Evolutionary conservation across 1,284 basidiomycete species (phyloP), one percentile per base, ranked within the genome.

Genomic region (Puccinia hordei): DNA sequence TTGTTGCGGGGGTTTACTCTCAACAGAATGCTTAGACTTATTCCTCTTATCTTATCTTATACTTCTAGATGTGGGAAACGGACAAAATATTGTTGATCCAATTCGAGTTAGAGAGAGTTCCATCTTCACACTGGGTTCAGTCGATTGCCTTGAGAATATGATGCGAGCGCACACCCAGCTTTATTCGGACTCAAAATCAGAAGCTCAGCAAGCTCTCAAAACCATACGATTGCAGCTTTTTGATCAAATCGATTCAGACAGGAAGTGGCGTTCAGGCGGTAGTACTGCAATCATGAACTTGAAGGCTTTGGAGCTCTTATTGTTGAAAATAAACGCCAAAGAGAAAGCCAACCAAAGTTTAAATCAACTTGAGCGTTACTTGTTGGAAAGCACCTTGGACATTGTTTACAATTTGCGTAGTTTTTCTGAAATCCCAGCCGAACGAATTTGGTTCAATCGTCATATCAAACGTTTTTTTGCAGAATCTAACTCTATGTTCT

Each of bases 371-470:
- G 61, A 63, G 19, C 33, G 35, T 41, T 38, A 63, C 35, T 6
- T 63, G 27, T 35, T 63, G 35, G 35, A 41, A 41, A 63, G 19
- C 33, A 15, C 19, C 9, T 19, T 63, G 61, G 6, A 63, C 9
- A 19, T 63, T 41, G 22, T 63, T 41, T 63, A 63, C 61, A 17
- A 63, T 22, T 63, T 63, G 61, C 61, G 61, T 63, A 63, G 35
- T 24, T 41, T 63, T 41, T 63, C 61, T 38, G 19, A 63, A n/a
- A 8, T 63, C n/a, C 61, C 35, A 10, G 61, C 61, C n/a, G 61
- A 63, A 41, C 33, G 61, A 6, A 41, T 63, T 63, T 63, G 35
- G 61, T 63, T 63, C 30, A 63, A 41, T 63, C 35, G 35, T 63
- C 61, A 63, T 17, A 63, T 63, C 61, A 63, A 63, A 63, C 33